Conservation (phyloP, 1,139 yeast species). For the Pichia sp. region DNA sequence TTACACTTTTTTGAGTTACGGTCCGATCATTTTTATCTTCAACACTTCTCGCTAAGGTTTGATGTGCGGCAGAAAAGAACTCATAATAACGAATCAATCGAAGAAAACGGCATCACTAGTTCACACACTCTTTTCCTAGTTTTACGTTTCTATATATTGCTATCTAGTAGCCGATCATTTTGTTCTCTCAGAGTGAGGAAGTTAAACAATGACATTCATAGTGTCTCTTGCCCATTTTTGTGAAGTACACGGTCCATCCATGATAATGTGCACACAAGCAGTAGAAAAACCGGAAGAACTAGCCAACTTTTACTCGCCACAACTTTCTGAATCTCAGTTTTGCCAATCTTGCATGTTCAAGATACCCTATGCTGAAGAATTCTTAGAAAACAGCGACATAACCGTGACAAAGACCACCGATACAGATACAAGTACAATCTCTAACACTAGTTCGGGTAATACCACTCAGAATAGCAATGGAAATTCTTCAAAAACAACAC, state of each 20-base stretch:
- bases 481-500: conserved; percentile 7
- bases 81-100: no score
- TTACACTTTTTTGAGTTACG: not conserved
- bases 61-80: not conserved
- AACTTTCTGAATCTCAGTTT: conserved; percentile 40
- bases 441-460: not conserved
- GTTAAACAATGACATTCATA: conserved; percentile 32
- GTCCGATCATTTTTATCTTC: not conserved
- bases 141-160: no score
- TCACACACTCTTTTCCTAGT: no score
- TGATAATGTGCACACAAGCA: conserved; percentile 67
- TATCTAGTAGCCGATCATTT: not conserved
- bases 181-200: no score
- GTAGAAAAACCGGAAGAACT: conserved; percentile 32
- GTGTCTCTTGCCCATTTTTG: conserved; percentile 77
- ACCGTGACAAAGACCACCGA: not conserved
- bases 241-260: conserved; percentile 80
- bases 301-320: conserved; percentile 27
- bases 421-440: not conserved
- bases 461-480: not conserved
- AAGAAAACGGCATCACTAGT: no score
- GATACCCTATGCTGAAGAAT: conserved; percentile 15
- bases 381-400: not conserved
- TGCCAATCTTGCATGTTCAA: conserved; percentile 57
- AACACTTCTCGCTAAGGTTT: not conserved